These are phyloP conservation scores for Candida tunisiensis DNA, from an alignment of 1,139 yeast genomes.

Conservation along the genomic window DNA sequence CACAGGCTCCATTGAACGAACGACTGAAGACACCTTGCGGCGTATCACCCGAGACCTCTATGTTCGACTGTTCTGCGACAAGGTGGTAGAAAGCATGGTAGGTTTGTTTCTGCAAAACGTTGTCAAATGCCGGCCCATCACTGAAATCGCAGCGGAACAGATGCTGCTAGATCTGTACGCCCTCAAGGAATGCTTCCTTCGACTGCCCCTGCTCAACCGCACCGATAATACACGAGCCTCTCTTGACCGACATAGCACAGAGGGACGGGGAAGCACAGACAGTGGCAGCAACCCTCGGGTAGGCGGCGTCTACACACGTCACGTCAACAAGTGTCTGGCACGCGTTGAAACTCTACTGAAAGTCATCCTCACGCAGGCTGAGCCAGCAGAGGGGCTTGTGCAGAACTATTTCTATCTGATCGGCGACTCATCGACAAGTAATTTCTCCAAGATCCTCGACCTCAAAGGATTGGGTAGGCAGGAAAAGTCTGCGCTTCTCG, in stretches of 20 bases:
- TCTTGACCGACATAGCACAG: too few species aligned
- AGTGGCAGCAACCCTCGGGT: constrained; percentile 6
- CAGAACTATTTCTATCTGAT: constrained; percentile 50
- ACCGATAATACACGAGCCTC: constrained; percentile 25
- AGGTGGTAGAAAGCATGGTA: constrained; percentile 49
- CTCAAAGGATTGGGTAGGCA: constrained; percentile 38
- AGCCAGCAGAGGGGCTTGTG: constrained; percentile 52
- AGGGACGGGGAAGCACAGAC: too few species aligned
- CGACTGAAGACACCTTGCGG: constrained; percentile 35
- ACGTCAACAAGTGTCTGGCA: constrained; percentile 31
- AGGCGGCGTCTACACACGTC: constrained; percentile 27
- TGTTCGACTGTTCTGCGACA: constrained; percentile 57
- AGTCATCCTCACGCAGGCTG: constrained; percentile 42
- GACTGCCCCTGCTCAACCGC: constrained; percentile 14
- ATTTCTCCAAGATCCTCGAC: constrained; percentile 47
- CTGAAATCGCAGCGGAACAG: constrained; percentile 65
- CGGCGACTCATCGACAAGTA: constrained; percentile 45
- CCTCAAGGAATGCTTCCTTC: constrained; percentile 37
- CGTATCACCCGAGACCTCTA: constrained; percentile 56
- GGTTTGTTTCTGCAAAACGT: constrained; percentile 42
- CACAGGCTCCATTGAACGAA: constrained; percentile 28
- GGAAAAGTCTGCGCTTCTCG: constrained; percentile 35
- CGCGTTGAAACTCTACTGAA: constrained; percentile 49
- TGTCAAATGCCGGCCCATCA: constrained; percentile 44
- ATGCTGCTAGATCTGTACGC: constrained; percentile 53